phyloP scores from a whole-genome alignment of 2,329 filamentous ascomycete genomes.

The Coniochaeta hoffmannii region DNA sequence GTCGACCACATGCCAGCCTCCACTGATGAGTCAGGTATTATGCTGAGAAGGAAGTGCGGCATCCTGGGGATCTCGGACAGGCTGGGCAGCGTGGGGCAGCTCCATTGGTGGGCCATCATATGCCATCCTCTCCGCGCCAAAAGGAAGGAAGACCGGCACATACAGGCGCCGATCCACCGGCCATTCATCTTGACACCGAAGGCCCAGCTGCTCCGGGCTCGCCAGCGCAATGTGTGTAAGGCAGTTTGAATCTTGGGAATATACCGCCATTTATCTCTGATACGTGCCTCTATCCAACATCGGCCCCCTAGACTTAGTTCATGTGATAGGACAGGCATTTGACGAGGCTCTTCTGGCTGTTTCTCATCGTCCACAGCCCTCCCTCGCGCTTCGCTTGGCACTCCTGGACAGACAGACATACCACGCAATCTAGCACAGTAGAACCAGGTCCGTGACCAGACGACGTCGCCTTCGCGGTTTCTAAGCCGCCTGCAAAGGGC shows the following conservation, averaged over 20 bases:
- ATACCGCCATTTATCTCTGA: constrained; percentile 1
- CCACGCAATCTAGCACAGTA: not conserved
- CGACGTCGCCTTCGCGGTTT: not conserved
- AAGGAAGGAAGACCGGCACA: not conserved
- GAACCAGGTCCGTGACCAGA: not conserved
- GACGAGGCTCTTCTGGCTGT: not conserved
- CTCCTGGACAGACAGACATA: not conserved
- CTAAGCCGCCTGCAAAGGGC: not conserved
- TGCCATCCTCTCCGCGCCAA: not conserved
- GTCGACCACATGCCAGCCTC: not conserved
- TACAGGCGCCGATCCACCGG: not conserved
- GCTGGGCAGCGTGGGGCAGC: too few relatives aligned
- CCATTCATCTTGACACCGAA: not conserved
- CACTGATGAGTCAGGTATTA: not conserved
- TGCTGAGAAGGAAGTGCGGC: not conserved
- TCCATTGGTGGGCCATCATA: not conserved
- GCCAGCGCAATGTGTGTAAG: not conserved
- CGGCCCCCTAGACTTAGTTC: not conserved
- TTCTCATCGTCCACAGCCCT: not conserved
- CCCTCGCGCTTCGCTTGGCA: not conserved
- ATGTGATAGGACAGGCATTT: not conserved
- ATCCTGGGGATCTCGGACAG: too few relatives aligned
- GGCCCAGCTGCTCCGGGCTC: not conserved
- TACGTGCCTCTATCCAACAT: not conserved
- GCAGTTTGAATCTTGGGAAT: not conserved